A percentile compares a stretch with the other conserved stretches of the same genome.
These are phyloP conservation scores for Lipomyces anomalus DNA, from an alignment of 805 yeast species.

Conservation along the genomic window DNA sequence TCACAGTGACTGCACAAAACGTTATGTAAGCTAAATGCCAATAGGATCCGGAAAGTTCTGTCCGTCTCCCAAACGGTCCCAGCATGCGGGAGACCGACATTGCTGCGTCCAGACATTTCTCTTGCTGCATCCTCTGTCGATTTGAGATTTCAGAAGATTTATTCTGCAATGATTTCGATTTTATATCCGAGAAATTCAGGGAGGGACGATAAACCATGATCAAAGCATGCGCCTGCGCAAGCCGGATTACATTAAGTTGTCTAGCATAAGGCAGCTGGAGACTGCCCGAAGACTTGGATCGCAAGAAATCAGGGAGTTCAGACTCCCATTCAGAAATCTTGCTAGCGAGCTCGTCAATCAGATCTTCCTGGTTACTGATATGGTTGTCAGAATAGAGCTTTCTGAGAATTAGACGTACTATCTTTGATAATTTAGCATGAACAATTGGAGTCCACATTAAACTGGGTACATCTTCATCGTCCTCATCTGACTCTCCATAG, in stretches of 20 bases:
- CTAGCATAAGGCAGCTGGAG: conserved; percentile 13
- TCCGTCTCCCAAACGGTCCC: too few relatives aligned
- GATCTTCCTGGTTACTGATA: conserved; percentile 5
- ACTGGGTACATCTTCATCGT: conserved; percentile 16
- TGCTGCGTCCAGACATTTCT: conserved; percentile 14
- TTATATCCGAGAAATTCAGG: conserved; percentile 1
- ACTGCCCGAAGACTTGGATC: neutral
- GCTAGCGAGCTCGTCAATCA: conserved; percentile 11
- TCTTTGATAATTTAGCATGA: conserved; percentile 16
- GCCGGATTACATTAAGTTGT: conserved; percentile 11
- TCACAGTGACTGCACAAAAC: conserved; percentile 19
- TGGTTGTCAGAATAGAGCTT: conserved; percentile 4
- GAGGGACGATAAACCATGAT: conserved; percentile 18
- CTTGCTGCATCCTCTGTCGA: conserved; percentile 9
- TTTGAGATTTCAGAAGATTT: neutral
- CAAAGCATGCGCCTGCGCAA: conserved; percentile 19
- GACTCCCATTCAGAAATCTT: conserved; percentile 10
- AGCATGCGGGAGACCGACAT: conserved; percentile 11
- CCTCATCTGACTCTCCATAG: conserved; percentile 11
- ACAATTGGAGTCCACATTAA: conserved; percentile 13
- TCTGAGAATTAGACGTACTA: conserved; percentile 10
- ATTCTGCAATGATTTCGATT: neutral
- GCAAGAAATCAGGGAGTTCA: conserved; percentile 10
- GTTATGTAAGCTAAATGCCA: conserved; percentile 16
- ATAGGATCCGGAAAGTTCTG: conserved; percentile 10